These are phyloP conservation scores for Nannochloropsis gaditana DNA, from an alignment of 108 stramenopile species.

Conservation along the genomic window DNA sequence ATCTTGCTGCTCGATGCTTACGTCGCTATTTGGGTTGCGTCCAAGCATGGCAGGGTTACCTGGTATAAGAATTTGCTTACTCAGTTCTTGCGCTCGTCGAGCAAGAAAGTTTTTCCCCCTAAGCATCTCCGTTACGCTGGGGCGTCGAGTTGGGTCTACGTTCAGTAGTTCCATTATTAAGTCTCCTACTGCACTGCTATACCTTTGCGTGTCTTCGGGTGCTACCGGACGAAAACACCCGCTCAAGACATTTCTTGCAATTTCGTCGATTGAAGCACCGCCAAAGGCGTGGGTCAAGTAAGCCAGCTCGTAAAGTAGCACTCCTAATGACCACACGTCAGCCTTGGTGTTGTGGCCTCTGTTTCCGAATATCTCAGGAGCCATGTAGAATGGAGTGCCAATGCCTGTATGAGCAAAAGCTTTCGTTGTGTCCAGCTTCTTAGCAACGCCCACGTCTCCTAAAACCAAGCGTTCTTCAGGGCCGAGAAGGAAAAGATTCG, in stretches of 20 bases:
- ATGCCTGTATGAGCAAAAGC: constrained; percentile 57
- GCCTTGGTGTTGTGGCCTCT: constrained; percentile 56
- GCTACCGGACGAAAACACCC: neutral
- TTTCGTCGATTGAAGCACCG: constrained; percentile 31
- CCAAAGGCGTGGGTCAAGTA: constrained; percentile 59
- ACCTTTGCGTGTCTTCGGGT: neutral
- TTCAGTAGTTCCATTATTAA: neutral
- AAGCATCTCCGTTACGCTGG: neutral
- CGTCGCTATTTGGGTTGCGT: neutral
- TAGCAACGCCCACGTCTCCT: constrained; percentile 56
- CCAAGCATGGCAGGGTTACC: neutral
- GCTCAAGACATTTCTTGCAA: neutral
- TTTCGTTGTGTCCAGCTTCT: constrained; percentile 51
- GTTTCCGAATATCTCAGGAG: constrained; percentile 58
- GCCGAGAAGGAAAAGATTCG: constrained; percentile 56
- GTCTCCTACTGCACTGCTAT: neutral
- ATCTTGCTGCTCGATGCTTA: neutral
- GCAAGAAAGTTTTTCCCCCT: neutral
- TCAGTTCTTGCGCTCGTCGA: neutral
- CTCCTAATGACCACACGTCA: constrained; percentile 60
- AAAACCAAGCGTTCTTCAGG: constrained; percentile 52
- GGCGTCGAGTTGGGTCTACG: neutral
- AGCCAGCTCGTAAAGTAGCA: constrained; percentile 58
- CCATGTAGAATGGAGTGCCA: constrained; percentile 62
- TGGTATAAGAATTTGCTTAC: neutral